phyloP scores from a whole-genome alignment of 495 filamentous ascomycete species.

The Trichocladium uniseriatum region DNA sequence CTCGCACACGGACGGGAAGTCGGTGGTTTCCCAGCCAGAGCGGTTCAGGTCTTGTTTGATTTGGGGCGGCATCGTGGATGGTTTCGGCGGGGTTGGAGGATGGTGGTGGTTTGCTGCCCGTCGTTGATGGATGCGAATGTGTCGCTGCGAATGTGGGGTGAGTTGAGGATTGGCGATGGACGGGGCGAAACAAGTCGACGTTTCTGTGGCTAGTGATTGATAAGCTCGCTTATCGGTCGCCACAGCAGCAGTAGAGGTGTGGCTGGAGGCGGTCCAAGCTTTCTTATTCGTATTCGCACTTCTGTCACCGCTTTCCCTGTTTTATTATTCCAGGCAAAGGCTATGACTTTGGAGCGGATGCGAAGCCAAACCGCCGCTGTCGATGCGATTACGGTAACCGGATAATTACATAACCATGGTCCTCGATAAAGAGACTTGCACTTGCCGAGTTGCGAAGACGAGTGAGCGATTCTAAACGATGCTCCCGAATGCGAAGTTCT shows the following conservation, averaged over 20 bases:
- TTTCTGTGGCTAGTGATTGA: slow-evolving; percentile 8
- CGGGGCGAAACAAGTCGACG: background rate
- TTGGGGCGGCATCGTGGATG: slow-evolving; percentile 42
- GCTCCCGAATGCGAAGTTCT: too few species aligned
- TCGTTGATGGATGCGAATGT: background rate
- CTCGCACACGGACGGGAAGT: slow-evolving; percentile 60
- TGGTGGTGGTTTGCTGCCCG: too few species aligned
- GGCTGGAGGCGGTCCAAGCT: background rate
- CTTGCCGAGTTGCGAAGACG: too few species aligned
- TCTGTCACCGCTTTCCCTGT: slow-evolving; percentile 5
- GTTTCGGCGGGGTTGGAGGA: background rate
- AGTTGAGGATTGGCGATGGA: too few species aligned
- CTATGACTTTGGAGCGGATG: too few species aligned
- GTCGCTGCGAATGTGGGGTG: slow-evolving; percentile 5
- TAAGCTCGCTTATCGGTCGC: slow-evolving; percentile 10
- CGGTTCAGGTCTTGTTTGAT: slow-evolving; percentile 96
- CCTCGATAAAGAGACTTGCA: too few species aligned
- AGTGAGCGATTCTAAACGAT: too few species aligned
- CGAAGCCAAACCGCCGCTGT: too few species aligned
- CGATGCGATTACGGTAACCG: too few species aligned
- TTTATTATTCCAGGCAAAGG: background rate
- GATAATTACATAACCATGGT: too few species aligned
- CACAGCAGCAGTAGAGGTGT: too few species aligned
- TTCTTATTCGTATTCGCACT: slow-evolving; percentile 18
- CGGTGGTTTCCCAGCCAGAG: slow-evolving; percentile 90